Conservation (phyloP, 1,284 basidiomycete species). For the Moesziomyces antarcticus region DNA sequence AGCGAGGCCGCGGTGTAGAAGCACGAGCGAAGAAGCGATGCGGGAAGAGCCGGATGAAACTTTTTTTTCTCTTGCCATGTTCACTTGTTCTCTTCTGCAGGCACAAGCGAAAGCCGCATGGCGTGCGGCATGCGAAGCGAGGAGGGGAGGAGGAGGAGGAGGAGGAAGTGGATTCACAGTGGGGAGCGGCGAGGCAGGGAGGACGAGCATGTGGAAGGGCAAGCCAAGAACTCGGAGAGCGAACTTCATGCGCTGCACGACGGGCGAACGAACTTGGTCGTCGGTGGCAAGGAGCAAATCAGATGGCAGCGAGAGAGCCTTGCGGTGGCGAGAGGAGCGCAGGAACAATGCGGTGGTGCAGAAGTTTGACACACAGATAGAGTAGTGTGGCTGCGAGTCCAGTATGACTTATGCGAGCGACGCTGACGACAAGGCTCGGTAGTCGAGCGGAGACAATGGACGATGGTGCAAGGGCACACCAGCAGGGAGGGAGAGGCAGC, state of each 20-base stretch:
- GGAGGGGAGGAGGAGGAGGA: not conserved
- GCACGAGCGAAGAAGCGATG: constrained; percentile 2
- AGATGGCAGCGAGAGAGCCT: constrained; percentile 4
- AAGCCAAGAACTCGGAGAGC: constrained; percentile 9
- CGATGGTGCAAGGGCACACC: too few species aligned
- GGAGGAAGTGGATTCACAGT: too few species aligned
- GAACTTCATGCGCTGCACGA: constrained; percentile 22
- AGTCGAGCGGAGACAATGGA: too few species aligned
- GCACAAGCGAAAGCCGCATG: constrained; percentile 8
- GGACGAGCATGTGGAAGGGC: too few species aligned
- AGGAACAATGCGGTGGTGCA: constrained; percentile 3
- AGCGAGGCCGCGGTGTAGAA: not conserved
- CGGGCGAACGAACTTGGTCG: constrained; percentile 1
- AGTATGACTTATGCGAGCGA: too few species aligned
- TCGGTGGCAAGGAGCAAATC: constrained; percentile 7
- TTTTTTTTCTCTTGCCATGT: not conserved
- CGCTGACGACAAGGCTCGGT: not conserved
- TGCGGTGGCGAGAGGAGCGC: not conserved
- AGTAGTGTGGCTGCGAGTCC: too few species aligned
- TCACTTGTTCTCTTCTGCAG: constrained; percentile 11
- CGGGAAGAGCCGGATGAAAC: constrained; percentile 1
- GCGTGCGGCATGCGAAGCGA: constrained; percentile 5
- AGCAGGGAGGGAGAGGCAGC: too few species aligned
- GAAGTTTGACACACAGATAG: constrained; percentile 6
- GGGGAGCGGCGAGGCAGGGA: too few species aligned